Evolutionary conservation across 768 basidiomycete genomes (phyloP).

Genomic region (Termitomyces sp.): DNA sequence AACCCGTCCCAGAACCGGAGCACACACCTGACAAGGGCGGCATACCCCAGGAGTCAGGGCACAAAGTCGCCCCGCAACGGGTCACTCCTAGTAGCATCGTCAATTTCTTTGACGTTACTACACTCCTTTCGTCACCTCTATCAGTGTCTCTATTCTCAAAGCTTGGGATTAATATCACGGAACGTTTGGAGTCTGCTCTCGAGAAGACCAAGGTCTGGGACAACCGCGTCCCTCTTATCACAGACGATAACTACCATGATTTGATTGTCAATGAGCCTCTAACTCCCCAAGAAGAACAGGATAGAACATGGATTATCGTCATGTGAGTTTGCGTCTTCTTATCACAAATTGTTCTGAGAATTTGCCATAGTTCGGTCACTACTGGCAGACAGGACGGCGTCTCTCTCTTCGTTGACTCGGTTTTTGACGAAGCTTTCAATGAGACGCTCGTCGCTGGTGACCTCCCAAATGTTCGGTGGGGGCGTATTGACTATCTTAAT

Average conservation of each 20-base stretch:
- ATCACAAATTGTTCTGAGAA: slow-evolving; percentile 9
- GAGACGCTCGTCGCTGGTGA: slow-evolving; percentile 56
- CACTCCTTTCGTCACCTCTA: slow-evolving; percentile 51
- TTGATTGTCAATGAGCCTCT: slow-evolving; percentile 70
- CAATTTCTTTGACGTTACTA: slow-evolving; percentile 36
- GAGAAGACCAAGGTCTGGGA: slow-evolving; percentile 56
- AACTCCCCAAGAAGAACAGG: slow-evolving; percentile 58
- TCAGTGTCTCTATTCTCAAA: slow-evolving; percentile 51
- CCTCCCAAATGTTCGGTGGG: slow-evolving; percentile 75
- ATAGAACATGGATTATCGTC: slow-evolving; percentile 75
- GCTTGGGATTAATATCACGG: slow-evolving; percentile 72
- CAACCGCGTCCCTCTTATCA: slow-evolving; percentile 71
- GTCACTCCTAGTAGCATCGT: slow-evolving; percentile 21
- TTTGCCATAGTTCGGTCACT: slow-evolving; percentile 50
- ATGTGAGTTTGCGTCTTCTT: slow-evolving; percentile 45
- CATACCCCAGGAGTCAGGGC: slow-evolving; percentile 19
- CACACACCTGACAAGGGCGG: slow-evolving; percentile 18
- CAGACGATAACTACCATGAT: slow-evolving; percentile 77
- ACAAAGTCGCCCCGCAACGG: slow-evolving; percentile 20
- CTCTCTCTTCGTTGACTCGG: slow-evolving; percentile 67
- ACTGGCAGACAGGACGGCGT: slow-evolving; percentile 58
- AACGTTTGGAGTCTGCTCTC: slow-evolving; percentile 38
- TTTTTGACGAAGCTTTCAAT: slow-evolving; percentile 77
- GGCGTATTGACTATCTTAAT: slow-evolving; percentile 83
- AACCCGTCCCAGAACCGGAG: slow-evolving; percentile 40